These are phyloP conservation scores for Flaveria trinervia DNA, from an alignment of 129 eudicot species.

Conservation along the genomic window DNA sequence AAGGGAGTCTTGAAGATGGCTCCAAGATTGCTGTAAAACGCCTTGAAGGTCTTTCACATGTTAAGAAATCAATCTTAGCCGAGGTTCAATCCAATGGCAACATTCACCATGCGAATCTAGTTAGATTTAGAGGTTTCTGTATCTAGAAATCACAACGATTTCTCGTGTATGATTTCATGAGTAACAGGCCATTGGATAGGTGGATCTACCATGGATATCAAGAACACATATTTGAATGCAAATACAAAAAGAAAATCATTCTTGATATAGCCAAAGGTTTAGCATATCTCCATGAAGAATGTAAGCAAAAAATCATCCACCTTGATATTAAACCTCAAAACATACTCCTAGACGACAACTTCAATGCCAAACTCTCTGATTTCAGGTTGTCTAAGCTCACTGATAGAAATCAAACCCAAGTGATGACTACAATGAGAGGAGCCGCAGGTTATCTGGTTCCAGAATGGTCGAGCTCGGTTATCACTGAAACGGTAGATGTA, in stretches of 20 bases:
- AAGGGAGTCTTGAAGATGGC: no score
- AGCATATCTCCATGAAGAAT: constrained; percentile 40
- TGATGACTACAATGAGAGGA: constrained; percentile 33
- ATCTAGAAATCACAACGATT: constrained; percentile 22
- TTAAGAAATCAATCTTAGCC: no score
- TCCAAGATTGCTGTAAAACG: no score
- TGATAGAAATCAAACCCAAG: constrained; percentile 25
- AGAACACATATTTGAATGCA: constrained; percentile 13
- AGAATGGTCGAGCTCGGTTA: constrained; percentile 24
- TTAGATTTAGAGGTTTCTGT: constrained; percentile 32
- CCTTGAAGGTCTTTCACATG: no score
- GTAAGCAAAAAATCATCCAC: constrained; percentile 30
- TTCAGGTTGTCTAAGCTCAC: constrained; percentile 29
- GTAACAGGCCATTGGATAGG: constrained; percentile 30
- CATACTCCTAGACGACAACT: constrained; percentile 20
- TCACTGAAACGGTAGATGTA: constrained; percentile 34
- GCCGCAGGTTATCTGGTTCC: constrained; percentile 36
- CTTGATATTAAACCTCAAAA: constrained; percentile 37
- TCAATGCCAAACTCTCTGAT: constrained; percentile 22
- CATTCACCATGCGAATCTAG: constrained; percentile 35
- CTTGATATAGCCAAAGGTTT: constrained; percentile 39
- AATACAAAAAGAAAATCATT: constrained; percentile 18
- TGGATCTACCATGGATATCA: constrained; percentile 21
- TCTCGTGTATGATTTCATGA: constrained; percentile 38
- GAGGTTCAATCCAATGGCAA: not conserved